Percentiles rank a stretch among this genome's conserved stretches.
Conservation (phyloP, 345 rosid genomes). For the Dipteronia dyeriana region DNA sequence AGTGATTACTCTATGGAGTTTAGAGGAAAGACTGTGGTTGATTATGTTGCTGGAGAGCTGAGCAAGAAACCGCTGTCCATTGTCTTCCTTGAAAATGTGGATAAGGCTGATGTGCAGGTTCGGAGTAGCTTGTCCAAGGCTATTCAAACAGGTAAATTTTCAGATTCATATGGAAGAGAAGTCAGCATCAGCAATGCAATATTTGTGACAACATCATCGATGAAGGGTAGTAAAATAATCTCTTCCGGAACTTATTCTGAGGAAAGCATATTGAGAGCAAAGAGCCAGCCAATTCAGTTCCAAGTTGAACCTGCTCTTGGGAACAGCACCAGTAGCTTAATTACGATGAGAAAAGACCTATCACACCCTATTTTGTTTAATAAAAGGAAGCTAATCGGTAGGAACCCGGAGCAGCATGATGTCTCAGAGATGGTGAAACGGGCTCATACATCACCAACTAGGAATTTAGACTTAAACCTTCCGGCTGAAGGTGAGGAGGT, state of each 20-base stretch:
- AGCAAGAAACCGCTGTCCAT: slow-evolving; percentile 58
- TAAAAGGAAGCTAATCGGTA: slow-evolving; percentile 53
- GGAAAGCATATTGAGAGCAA: slow-evolving; percentile 49
- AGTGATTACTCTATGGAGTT: slow-evolving; percentile 33
- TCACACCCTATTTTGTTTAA: slow-evolving; percentile 26
- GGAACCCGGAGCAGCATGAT: slow-evolving; percentile 32
- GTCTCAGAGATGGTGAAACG: slow-evolving; percentile 41
- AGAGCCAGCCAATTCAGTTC: slow-evolving; percentile 50
- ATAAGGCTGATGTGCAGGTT: slow-evolving; percentile 59
- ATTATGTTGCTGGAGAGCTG: slow-evolving; percentile 61
- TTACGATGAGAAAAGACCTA: not conserved
- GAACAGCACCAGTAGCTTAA: slow-evolving; percentile 6
- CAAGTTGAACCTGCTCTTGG: slow-evolving; percentile 34
- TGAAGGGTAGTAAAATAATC: slow-evolving; percentile 16
- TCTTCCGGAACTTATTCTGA: slow-evolving; percentile 37
- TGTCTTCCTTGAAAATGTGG: slow-evolving; percentile 74
- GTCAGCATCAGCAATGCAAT: slow-evolving; percentile 53
- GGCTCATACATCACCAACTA: slow-evolving; percentile 34
- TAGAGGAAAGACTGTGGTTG: slow-evolving; percentile 72
- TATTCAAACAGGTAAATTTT: slow-evolving; percentile 53
- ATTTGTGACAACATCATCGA: slow-evolving; percentile 51
- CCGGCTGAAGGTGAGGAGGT: slow-evolving; percentile 57
- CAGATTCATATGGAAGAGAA: slow-evolving; percentile 70
- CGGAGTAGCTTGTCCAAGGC: slow-evolving; percentile 55
- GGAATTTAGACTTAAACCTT: slow-evolving; percentile 66